A percentile compares a stretch with the other conserved stretches of the same genome.
Conservation (phyloP, 495 filamentous ascomycete species). For the Trichoderma parareesei region DNA sequence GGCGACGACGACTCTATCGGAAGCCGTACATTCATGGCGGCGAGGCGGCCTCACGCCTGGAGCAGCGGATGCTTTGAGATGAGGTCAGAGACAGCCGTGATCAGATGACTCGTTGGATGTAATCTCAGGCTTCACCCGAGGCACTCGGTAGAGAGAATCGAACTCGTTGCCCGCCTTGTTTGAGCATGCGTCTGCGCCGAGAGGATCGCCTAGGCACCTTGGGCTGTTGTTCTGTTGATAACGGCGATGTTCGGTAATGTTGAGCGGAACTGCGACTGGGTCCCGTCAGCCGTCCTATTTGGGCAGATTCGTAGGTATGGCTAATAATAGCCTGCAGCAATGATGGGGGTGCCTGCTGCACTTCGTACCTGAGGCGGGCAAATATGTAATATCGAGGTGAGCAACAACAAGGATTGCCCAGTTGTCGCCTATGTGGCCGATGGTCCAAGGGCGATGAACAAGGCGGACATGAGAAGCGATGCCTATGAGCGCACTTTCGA, state of each 20-base stretch:
- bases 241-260: conserved; percentile 4
- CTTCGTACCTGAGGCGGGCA: too few relatives aligned
- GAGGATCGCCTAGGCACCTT: not conserved
- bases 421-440: too few relatives aligned
- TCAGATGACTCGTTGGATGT: not conserved
- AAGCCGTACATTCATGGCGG: conserved; percentile 81
- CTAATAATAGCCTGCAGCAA: not conserved
- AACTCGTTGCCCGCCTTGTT: not conserved
- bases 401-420: too few relatives aligned
- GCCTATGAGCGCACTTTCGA: too few relatives aligned
- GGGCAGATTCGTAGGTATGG: not conserved
- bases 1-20: conserved; percentile 69
- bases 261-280: not conserved
- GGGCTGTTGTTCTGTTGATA: not conserved
- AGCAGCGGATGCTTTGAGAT: not conserved
- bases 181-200: not conserved
- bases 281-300: not conserved
- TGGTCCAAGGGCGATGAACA: too few relatives aligned
- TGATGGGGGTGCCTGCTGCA: too few relatives aligned
- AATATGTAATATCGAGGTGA: too few relatives aligned
- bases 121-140: too few relatives aligned
- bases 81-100: not conserved
- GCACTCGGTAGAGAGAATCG: too few relatives aligned
- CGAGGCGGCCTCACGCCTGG: not conserved
- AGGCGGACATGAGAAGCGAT: too few relatives aligned